Percentiles rank a stretch among this genome's conserved stretches.
These are phyloP conservation scores for Botrytis fragariae DNA, from an alignment of 2,329 filamentous ascomycete genomes.

Conservation along the genomic window DNA sequence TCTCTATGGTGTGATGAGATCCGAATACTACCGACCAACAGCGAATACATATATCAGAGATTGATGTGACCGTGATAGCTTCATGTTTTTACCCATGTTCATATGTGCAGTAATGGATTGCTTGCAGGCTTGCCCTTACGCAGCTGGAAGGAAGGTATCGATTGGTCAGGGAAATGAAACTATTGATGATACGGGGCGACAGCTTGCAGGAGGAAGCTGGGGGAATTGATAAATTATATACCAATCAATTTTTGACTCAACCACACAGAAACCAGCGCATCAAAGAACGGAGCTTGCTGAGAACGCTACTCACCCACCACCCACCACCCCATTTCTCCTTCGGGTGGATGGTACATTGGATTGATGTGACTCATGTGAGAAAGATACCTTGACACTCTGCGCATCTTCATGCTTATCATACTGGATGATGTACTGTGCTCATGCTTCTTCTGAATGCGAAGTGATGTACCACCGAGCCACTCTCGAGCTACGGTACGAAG, in stretches of 20 bases:
- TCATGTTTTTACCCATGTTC: constrained; percentile 6
- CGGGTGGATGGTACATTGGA: neutral
- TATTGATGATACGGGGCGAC: constrained; percentile 19
- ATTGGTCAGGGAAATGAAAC: constrained; percentile 16
- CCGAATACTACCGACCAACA: neutral
- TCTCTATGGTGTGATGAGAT: constrained; percentile 19
- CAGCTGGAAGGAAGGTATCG: neutral
- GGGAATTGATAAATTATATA: constrained; percentile 11
- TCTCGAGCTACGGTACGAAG: neutral
- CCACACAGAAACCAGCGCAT: constrained; percentile 19
- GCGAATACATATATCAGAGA: neutral
- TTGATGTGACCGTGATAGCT: constrained; percentile 2
- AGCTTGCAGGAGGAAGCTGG: constrained; percentile 12
- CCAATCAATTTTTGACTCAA: constrained; percentile 18
- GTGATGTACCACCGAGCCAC: neutral
- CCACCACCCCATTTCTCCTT: neutral
- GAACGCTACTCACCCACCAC: neutral
- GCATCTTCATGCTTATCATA: constrained; percentile 12
- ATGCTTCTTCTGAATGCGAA: neutral
- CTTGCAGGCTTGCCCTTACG: constrained; percentile 10
- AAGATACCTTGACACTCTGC: neutral
- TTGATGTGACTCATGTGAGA: neutral
- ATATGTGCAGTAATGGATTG: constrained; percentile 17
- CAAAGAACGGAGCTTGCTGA: neutral
- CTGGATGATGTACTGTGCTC: neutral